A percentile compares a stretch with the other conserved stretches of the same genome.
Evolutionary conservation across 2,329 filamentous ascomycete genomes (phyloP).

Genomic region (Fusarium cyanostomum): DNA sequence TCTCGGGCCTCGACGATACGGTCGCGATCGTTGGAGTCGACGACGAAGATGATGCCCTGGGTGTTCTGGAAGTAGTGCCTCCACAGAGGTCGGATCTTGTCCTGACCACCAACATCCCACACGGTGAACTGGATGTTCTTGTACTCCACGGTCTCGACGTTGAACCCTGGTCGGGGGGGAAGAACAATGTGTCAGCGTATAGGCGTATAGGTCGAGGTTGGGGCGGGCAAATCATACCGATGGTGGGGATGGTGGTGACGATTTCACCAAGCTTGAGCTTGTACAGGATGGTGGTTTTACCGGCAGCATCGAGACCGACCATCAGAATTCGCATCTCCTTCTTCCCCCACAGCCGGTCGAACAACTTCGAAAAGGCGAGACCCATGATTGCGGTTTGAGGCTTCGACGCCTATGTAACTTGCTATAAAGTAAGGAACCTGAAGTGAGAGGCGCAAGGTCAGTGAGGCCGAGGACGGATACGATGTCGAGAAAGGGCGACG

Average conservation of each 20-base stretch:
- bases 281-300: slow-evolving; percentile 99
- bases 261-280: slow-evolving; percentile 99
- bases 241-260: slow-evolving; percentile 98
- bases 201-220: not conserved
- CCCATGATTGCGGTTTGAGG: slow-evolving; percentile 81
- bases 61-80: slow-evolving; percentile 99
- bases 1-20: slow-evolving; percentile 97
- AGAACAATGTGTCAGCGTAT: slow-evolving; percentile 35
- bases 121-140: slow-evolving; percentile 99
- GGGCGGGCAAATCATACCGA: slow-evolving; percentile 66
- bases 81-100: slow-evolving; percentile 99
- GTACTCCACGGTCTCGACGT: slow-evolving; percentile 99
- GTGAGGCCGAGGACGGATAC: slow-evolving; percentile 16
- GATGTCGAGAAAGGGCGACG: slow-evolving; percentile 22
- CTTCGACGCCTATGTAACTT: slow-evolving; percentile 45
- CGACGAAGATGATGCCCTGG: slow-evolving; percentile 99
- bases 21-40: slow-evolving; percentile 98
- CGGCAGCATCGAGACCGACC: slow-evolving; percentile 98
- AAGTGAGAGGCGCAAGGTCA: slow-evolving; percentile 36
- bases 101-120: slow-evolving; percentile 99
- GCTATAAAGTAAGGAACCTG: slow-evolving; percentile 40
- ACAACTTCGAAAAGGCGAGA: slow-evolving; percentile 96
- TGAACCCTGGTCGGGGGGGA: slow-evolving; percentile 76
- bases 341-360: slow-evolving; percentile 97
- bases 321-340: slow-evolving; percentile 99